Conservation (phyloP, 2,329 filamentous ascomycete species). For the Talaromyces sp. region DNA sequence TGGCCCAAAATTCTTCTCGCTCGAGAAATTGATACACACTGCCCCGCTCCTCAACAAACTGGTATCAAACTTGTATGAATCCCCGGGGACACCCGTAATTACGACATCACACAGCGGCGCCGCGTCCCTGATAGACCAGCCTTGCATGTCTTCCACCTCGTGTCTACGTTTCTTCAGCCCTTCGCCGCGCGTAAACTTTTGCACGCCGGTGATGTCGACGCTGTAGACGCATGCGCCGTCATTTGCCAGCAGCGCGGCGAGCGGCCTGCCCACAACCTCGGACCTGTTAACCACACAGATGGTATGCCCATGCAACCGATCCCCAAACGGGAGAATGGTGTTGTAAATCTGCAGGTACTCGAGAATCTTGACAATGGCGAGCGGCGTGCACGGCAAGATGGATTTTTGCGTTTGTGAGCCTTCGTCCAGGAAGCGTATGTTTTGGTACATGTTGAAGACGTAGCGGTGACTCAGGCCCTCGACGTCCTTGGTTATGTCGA, state of each 20-base stretch:
- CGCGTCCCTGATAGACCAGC: constrained; percentile 73
- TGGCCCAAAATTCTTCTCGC: constrained; percentile 85
- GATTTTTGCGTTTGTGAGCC: constrained; percentile 67
- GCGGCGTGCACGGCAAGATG: constrained; percentile 88
- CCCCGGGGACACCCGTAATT: constrained; percentile 83
- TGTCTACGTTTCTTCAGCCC: constrained; percentile 82
- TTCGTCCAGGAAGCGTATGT: constrained; percentile 86
- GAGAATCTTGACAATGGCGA: constrained; percentile 94
- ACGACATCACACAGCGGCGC: constrained; percentile 88
- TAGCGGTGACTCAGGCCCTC: constrained; percentile 91
- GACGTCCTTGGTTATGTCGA: constrained; percentile 85
- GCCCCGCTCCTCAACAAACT: constrained; percentile 80
- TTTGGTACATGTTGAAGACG: constrained; percentile 99
- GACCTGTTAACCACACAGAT: constrained; percentile 95
- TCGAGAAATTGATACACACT: constrained; percentile 98
- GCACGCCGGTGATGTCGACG: constrained; percentile 85
- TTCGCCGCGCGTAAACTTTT: constrained; percentile 84
- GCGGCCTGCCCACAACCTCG: constrained; percentile 88
- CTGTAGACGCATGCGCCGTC: constrained; percentile 95
- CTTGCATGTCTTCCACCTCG: constrained; percentile 77
- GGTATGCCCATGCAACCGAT: constrained; percentile 86
- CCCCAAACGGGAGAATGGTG: constrained; percentile 84
- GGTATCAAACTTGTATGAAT: constrained; percentile 84
- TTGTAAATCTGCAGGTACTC: constrained; percentile 97
- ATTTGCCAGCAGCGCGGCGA: constrained; percentile 90